Base-by-base conservation (phyloP, 2,329 filamentous ascomycete species). In the Sporothrix euskadiensis region DNA sequence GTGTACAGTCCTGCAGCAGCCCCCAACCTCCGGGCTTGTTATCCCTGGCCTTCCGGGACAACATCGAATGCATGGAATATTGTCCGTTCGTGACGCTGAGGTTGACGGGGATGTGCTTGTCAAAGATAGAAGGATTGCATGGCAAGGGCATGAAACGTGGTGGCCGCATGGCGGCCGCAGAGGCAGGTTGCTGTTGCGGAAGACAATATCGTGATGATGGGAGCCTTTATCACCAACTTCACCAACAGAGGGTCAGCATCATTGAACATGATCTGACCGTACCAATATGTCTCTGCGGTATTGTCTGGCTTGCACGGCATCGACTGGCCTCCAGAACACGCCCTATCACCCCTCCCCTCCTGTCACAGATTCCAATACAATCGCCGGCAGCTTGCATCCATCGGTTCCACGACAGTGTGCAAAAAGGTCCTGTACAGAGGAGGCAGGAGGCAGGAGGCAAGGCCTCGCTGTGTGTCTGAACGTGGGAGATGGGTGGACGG, bases 121-220 rank as follows among this genome's bases (percentile, higher is more conserved):
- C 61, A 44, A 65, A 16, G 14, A 30, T 8, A 7, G 41, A 14
- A 4, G 14, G 14, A 30, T n/a, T 19, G 61, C 61, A 65, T 41
- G 35, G 59, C 59, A 44, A 44, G 61, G 39, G 61, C 61, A 65
- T 65, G 61, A 44, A 65, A 47, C 61, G 61, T 30, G 61, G 61
- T 26, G 61, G 61, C 39, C n/a, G 61, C n/a, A 65, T 22, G 39
- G 5, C 22, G 52, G 52, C 52, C 30, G 39, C 61, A 47, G 39
- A 26, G n/a, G 10, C 4, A 5, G 35, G 35, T 35, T 8, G 35
- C 8, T 35, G 35, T 35, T 35, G 14, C 14, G 4, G 44, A 49
- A 12, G 44, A 19, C 44, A 14, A 49, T 16, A 49, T 49, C 14
- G 14, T 49, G 14, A 49, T 49, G 44, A 4, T 49, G 14, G 2